phyloP scores from a whole-genome alignment of 2,329 filamentous ascomycete species.

The Colletotrichum sp. region DNA sequence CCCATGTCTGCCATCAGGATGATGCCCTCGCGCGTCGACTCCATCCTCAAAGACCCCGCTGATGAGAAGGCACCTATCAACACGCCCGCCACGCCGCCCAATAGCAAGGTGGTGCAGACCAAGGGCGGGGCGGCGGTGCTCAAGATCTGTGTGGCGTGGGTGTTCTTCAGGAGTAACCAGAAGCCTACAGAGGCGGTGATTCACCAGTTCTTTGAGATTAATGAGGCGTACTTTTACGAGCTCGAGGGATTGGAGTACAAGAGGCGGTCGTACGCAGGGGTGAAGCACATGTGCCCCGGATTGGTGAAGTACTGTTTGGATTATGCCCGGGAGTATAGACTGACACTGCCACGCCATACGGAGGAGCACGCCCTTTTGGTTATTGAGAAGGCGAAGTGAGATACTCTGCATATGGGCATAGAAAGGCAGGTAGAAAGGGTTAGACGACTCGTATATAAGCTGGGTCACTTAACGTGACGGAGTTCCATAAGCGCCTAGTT shows the following conservation, averaged over 20 bases:
- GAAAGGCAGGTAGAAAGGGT: neutral
- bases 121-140: slow-evolving; percentile 4
- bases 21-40: neutral
- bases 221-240: slow-evolving; percentile 1
- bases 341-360: neutral
- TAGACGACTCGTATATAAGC: neutral
- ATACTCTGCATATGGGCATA: neutral
- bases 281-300: neutral
- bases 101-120: neutral
- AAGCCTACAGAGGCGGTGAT: neutral
- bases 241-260: slow-evolving; percentile 4
- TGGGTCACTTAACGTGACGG: neutral
- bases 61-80: neutral
- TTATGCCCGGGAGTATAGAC: neutral
- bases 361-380: neutral
- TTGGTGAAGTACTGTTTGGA: neutral
- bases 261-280: neutral
- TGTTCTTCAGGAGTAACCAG: neutral
- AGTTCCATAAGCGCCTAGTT: neutral
- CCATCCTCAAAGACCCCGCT: neutral
- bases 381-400: neutral
- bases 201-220: slow-evolving; percentile 5
- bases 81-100: neutral
- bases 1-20: neutral
- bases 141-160: slow-evolving; percentile 8